These are phyloP conservation scores for Calonectria hawksworthii DNA, from an alignment of 2,329 filamentous ascomycete species.

Conservation along the genomic window DNA sequence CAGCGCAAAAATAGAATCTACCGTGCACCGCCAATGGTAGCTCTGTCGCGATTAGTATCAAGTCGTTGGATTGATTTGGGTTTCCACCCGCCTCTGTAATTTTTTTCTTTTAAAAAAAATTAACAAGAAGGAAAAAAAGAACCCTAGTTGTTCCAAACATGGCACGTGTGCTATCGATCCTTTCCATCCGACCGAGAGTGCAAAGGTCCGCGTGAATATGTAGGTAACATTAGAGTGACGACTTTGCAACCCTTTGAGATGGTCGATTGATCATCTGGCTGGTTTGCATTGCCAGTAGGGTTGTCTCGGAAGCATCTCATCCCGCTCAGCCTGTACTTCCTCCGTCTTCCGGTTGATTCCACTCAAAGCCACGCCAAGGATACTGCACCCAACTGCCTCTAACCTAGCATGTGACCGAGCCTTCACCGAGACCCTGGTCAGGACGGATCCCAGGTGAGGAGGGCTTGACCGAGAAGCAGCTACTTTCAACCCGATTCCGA, in stretches of 20 bases:
- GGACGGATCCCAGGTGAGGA: background rate
- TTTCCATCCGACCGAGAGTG: slow-evolving; percentile 29
- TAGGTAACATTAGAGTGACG: slow-evolving; percentile 3
- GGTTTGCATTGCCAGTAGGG: background rate
- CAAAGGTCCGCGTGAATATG: slow-evolving; percentile 12
- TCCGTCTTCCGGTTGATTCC: background rate
- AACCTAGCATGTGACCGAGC: slow-evolving; percentile 21
- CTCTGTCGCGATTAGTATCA: background rate
- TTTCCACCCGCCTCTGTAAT: background rate
- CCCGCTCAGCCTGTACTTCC: background rate
- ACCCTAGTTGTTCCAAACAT: background rate
- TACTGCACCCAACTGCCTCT: background rate
- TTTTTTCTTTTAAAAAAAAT: background rate
- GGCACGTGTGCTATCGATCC: background rate
- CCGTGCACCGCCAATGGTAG: slow-evolving; percentile 14
- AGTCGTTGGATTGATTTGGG: background rate
- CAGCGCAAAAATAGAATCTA: background rate
- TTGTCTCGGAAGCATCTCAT: background rate
- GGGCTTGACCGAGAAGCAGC: slow-evolving; percentile 20
- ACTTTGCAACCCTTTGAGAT: slow-evolving; percentile 16
- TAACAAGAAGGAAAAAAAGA: background rate
- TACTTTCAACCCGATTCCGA: slow-evolving; percentile 3
- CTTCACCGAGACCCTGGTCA: slow-evolving; percentile 9
- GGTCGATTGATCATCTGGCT: slow-evolving; percentile 19
- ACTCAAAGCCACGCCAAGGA: background rate